A percentile compares a stretch with the other conserved stretches of the same genome.
Conservation (phyloP, 495 filamentous ascomycete genomes). For the Clavariopsis aquatica region DNA sequence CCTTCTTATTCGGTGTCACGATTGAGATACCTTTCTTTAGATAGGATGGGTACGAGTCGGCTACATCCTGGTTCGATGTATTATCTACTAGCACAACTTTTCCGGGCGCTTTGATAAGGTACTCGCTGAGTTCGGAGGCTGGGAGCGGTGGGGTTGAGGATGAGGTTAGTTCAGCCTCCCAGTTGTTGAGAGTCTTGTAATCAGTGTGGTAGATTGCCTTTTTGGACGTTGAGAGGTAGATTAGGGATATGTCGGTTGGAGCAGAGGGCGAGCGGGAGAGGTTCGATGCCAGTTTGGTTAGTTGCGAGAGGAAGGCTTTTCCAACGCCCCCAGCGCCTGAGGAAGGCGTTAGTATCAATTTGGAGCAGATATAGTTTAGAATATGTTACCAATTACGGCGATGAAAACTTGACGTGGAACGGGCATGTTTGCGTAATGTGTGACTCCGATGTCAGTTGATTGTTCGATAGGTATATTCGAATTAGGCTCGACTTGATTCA, state of each 20-base stretch:
- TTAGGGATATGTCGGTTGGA: conserved; percentile 64
- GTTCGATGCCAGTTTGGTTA: conserved; percentile 56
- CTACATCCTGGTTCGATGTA: conserved; percentile 81
- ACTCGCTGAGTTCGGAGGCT: conserved; percentile 68
- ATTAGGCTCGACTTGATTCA: neutral
- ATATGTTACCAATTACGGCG: conserved; percentile 48
- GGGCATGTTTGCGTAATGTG: conserved; percentile 33
- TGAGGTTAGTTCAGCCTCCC: conserved; percentile 48
- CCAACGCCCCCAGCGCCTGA: conserved; percentile 91
- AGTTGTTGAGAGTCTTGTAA: conserved; percentile 50
- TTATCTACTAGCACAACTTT: conserved; percentile 87
- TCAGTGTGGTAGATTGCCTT: conserved; percentile 68
- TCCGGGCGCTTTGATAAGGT: conserved; percentile 68
- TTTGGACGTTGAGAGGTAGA: conserved; percentile 78
- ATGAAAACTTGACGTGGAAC: conserved; percentile 43
- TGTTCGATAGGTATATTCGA: neutral
- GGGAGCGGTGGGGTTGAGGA: conserved; percentile 60
- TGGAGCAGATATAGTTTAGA: conserved; percentile 13
- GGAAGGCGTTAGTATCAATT: conserved; percentile 10
- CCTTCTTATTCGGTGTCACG: conserved; percentile 98
- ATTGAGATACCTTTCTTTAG: conserved; percentile 78
- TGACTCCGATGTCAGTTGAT: neutral
- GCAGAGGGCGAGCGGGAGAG: conserved; percentile 54
- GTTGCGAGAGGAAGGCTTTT: conserved; percentile 82
- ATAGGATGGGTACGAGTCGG: conserved; percentile 74